These are phyloP conservation scores for Gracilariopsis chorda DNA, from an alignment of 23 red algal genomes.

Conservation along the genomic window DNA sequence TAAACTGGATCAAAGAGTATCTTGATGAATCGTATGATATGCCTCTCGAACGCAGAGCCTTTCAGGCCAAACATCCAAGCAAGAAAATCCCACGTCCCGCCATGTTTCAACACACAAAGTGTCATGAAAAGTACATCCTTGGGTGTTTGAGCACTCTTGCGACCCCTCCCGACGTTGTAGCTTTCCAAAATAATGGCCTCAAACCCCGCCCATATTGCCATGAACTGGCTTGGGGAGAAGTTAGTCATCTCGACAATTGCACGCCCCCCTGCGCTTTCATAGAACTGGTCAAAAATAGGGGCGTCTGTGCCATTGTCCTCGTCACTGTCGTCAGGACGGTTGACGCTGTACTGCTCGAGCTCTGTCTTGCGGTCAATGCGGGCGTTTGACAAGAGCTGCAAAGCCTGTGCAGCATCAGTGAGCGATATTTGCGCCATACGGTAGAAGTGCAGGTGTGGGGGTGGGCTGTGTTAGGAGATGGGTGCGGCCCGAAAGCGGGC, in stretches of 20 bases:
- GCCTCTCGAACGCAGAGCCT: not conserved
- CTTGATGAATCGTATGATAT: not conserved
- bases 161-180: not conserved
- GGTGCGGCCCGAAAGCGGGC: too few relatives aligned
- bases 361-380: too few relatives aligned
- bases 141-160: not conserved
- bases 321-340: not conserved
- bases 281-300: slow-evolving; percentile 5
- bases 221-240: slow-evolving; percentile 5
- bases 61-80: not conserved
- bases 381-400: too few relatives aligned
- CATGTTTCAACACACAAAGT: too few relatives aligned
- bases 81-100: not conserved
- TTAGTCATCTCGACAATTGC: not conserved
- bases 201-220: too few relatives aligned
- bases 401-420: too few relatives aligned
- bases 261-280: not conserved
- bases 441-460: too few relatives aligned
- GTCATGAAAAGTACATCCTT: too few relatives aligned
- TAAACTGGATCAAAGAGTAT: not conserved
- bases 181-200: too few relatives aligned
- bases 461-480: too few relatives aligned
- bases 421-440: too few relatives aligned
- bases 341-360: too few relatives aligned
- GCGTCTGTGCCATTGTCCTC: not conserved